Conservation (phyloP, 2,329 filamentous ascomycete genomes). For the Canariomyces notabilis region DNA sequence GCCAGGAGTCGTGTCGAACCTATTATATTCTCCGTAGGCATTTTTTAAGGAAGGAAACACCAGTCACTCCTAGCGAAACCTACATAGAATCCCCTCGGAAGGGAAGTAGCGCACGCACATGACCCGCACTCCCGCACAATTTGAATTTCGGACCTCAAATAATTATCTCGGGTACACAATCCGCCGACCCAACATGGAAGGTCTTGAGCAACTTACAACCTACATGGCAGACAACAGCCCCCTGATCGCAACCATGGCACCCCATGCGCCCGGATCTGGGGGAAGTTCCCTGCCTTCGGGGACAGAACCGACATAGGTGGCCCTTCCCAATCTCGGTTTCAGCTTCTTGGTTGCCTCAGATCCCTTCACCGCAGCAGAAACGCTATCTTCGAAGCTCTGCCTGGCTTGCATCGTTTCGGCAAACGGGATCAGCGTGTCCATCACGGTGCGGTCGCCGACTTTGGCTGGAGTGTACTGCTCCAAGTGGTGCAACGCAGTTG, state of each 20-base stretch:
- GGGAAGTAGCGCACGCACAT: too few relatives aligned
- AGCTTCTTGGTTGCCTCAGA: constrained; percentile 60
- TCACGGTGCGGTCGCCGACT: constrained; percentile 52
- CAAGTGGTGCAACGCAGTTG: constrained; percentile 42
- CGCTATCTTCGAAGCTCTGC: constrained; percentile 48
- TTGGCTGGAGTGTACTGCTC: constrained; percentile 50
- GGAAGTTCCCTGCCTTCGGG: constrained; percentile 48
- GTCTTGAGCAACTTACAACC: too few relatives aligned
- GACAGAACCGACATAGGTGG: constrained; percentile 61
- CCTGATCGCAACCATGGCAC: constrained; percentile 50
- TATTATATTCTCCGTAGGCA: too few relatives aligned
- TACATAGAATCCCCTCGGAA: too few relatives aligned
- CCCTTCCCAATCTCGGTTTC: constrained; percentile 60
- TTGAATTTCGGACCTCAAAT: too few relatives aligned
- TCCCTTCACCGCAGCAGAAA: constrained; percentile 54
- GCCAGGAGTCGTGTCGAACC: too few relatives aligned
- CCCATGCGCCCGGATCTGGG: constrained; percentile 67
- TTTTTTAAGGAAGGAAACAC: too few relatives aligned
- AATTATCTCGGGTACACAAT: too few relatives aligned
- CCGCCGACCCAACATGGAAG: too few relatives aligned
- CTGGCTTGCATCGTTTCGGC: constrained; percentile 42
- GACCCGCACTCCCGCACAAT: too few relatives aligned
- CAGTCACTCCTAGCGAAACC: too few relatives aligned
- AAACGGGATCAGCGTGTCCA: constrained; percentile 54
- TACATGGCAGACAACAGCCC: constrained; percentile 15